Conservation (phyloP, 129 eudicot species). For the Silybum marianum region DNA sequence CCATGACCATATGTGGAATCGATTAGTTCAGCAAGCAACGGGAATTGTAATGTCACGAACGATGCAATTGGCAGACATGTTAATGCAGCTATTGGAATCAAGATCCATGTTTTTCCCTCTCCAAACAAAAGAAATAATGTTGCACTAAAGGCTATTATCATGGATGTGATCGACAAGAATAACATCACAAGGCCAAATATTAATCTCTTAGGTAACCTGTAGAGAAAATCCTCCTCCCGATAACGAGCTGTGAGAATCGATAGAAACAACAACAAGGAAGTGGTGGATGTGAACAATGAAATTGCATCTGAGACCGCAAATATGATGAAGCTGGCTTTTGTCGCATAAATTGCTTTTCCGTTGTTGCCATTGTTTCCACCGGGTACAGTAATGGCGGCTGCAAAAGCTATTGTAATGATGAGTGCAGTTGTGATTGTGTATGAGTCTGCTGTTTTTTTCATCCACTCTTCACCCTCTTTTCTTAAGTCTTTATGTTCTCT, state of each 20-base stretch:
- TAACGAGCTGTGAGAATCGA: slow-evolving; percentile 1
- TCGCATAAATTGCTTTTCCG: background rate
- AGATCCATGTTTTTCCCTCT: background rate
- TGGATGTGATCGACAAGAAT: background rate
- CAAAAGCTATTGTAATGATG: slow-evolving; percentile 26
- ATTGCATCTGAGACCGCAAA: slow-evolving; percentile 17
- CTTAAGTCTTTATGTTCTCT: slow-evolving; percentile 13
- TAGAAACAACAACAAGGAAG: slow-evolving; percentile 7
- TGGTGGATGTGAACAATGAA: slow-evolving; percentile 20
- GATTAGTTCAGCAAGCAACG: background rate
- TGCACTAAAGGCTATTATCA: slow-evolving; percentile 7
- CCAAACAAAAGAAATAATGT: background rate
- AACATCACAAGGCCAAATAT: background rate
- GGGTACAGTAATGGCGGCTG: slow-evolving; percentile 34
- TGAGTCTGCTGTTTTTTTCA: slow-evolving; percentile 14
- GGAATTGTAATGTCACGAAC: background rate
- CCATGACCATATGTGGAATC: background rate
- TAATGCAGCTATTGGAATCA: slow-evolving; percentile 1
- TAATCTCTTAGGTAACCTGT: background rate
- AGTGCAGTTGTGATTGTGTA: slow-evolving; percentile 28
- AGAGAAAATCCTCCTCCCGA: background rate
- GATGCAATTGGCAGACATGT: slow-evolving; percentile 4
- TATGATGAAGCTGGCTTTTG: background rate
- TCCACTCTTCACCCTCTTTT: slow-evolving; percentile 26
- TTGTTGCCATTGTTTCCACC: slow-evolving; percentile 19